Evolutionary conservation across 169 alveolate genomes (phyloP).

Genomic region (Eimeria sp.): DNA sequence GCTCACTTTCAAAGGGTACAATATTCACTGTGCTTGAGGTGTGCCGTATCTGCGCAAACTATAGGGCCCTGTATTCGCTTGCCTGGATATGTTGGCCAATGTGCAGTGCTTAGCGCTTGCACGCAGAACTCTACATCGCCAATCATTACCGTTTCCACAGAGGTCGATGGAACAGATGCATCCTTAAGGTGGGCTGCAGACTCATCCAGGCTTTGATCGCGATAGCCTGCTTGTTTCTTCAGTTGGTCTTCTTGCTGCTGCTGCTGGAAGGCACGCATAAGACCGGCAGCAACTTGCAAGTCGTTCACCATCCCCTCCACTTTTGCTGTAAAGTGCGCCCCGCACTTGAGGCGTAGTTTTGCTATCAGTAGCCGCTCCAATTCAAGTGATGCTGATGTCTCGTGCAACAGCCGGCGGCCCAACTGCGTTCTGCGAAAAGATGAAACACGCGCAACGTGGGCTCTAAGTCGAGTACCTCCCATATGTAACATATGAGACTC

Average conservation of each 20-base stretch:
- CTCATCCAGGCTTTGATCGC: constrained; percentile 30
- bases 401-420: constrained; percentile 89
- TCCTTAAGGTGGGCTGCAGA: constrained; percentile 47
- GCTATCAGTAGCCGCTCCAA: constrained; percentile 91
- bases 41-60: neutral
- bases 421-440: constrained; percentile 86
- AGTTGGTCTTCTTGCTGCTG: constrained; percentile 77
- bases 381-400: constrained; percentile 88
- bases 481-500: neutral
- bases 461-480: neutral
- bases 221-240: constrained; percentile 26
- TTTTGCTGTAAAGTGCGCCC: constrained; percentile 94
- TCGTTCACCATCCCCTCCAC: constrained; percentile 94
- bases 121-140: constrained; percentile 79
- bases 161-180: constrained; percentile 38
- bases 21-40: neutral
- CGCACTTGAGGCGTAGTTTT: constrained; percentile 89
- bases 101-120: constrained; percentile 92
- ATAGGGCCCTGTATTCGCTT: constrained; percentile 2
- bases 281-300: constrained; percentile 87
- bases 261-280: constrained; percentile 76
- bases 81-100: constrained; percentile 92
- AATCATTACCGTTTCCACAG: constrained; percentile 70
- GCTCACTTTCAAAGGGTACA: neutral
- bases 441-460: neutral